phyloP scores from a whole-genome alignment of 306 rosid species.

The Mimosa bimucronata region DNA sequence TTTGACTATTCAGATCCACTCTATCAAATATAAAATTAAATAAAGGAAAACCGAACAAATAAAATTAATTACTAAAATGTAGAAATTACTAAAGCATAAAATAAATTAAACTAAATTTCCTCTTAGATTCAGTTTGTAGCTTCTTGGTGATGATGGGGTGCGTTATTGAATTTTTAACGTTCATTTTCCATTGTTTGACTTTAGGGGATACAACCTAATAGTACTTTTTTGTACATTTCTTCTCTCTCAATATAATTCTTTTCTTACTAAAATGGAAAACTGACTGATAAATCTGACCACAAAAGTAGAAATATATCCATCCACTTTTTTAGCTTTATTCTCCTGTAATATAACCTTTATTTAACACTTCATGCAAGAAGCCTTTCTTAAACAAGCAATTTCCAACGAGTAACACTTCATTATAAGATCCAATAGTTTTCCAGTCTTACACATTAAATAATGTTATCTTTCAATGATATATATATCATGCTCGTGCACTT shows the following conservation, averaged over 20 bases:
- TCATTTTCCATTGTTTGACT: background rate
- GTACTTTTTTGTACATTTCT: background rate
- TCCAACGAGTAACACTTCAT: conserved; percentile 17
- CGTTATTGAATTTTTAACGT: background rate
- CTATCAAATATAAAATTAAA: no score
- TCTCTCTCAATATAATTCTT: background rate
- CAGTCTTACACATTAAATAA: conserved; percentile 8
- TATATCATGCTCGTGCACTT: background rate
- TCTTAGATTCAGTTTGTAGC: background rate
- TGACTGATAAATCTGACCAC: background rate
- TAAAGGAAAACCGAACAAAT: background rate
- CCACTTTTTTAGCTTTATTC: background rate
- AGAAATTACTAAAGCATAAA: background rate
- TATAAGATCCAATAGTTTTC: conserved; percentile 1
- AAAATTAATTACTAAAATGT: no score
- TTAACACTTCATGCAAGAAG: background rate
- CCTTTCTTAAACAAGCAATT: background rate
- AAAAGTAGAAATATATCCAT: background rate
- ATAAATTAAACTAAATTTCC: background rate
- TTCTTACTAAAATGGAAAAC: background rate
- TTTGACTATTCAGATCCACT: background rate
- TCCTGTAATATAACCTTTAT: background rate
- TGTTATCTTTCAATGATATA: background rate
- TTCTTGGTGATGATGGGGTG: background rate
- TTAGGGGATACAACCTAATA: background rate